phyloP scores from a whole-genome alignment of 352 stramenopile genomes.

The Globisporangium nagaii region DNA sequence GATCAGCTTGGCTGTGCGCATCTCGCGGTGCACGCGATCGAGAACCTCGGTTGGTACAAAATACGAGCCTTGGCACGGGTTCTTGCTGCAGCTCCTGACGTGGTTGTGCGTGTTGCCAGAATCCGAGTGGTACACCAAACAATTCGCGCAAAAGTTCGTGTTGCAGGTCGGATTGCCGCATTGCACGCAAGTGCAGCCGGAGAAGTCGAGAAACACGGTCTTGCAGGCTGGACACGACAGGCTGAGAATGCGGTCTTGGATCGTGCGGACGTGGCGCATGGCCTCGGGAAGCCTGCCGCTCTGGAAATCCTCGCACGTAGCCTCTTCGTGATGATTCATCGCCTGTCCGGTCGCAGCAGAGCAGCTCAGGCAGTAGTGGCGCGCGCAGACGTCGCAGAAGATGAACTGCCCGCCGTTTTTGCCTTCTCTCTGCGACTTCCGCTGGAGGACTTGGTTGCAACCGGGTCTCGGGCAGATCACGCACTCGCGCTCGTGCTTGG shows the following conservation, averaged over 20 bases:
- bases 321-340: constrained; percentile 1
- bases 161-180: constrained; percentile 18
- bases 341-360: neutral
- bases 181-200: constrained; percentile 18
- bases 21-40: constrained; percentile 1
- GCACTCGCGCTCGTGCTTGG: neutral
- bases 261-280: constrained; percentile 6
- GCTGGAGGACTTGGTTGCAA: constrained; percentile 18
- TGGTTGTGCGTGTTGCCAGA: constrained; percentile 16
- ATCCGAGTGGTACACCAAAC: constrained; percentile 11
- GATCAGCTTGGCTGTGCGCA: constrained; percentile 8
- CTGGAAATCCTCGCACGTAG: constrained; percentile 13
- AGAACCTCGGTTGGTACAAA: constrained; percentile 8
- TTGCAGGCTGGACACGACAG: constrained; percentile 18
- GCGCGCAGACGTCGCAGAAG: constrained; percentile 16
- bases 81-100: constrained; percentile 9
- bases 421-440: neutral
- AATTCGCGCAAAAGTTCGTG: constrained; percentile 21
- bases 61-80: constrained; percentile 10
- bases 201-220: constrained; percentile 20
- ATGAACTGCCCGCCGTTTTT: constrained; percentile 8
- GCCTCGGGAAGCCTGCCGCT: neutral
- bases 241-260: constrained; percentile 22
- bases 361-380: constrained; percentile 15
- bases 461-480: constrained; percentile 14